Evolutionary conservation across 2,329 filamentous ascomycete species (phyloP).

Genomic region (Pseudogymnoascus sp.): DNA sequence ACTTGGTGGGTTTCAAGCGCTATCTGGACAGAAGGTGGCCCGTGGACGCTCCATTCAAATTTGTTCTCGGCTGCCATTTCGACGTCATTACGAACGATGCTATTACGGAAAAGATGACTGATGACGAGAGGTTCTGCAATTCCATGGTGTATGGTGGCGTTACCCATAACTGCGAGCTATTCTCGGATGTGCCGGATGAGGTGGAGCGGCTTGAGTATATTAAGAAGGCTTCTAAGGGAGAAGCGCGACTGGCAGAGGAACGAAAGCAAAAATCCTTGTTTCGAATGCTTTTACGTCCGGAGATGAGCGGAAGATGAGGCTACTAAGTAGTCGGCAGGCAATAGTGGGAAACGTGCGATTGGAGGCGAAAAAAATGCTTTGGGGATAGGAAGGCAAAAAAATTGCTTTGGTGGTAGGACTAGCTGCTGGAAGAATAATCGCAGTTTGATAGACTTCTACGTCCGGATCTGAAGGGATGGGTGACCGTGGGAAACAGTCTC

Average conservation of each 20-base stretch:
- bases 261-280: neutral
- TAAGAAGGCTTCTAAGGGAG: neutral
- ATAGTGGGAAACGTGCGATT: neutral
- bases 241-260: neutral
- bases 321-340: neutral
- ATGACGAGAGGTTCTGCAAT: no score
- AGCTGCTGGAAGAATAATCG: neutral
- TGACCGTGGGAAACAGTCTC: neutral
- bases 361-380: neutral
- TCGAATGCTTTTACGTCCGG: conserved; percentile 2
- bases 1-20: no score
- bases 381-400: neutral
- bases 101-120: no score
- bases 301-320: neutral
- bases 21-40: no score
- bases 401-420: no score
- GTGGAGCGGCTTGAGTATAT: neutral
- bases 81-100: no score
- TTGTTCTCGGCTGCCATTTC: no score
- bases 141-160: no score
- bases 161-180: no score
- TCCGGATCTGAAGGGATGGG: neutral
- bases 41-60: no score
- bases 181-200: no score
- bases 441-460: neutral